Evolutionary conservation across 2,329 filamentous ascomycete species (phyloP).

Genomic region (Epichloe sibirici): DNA sequence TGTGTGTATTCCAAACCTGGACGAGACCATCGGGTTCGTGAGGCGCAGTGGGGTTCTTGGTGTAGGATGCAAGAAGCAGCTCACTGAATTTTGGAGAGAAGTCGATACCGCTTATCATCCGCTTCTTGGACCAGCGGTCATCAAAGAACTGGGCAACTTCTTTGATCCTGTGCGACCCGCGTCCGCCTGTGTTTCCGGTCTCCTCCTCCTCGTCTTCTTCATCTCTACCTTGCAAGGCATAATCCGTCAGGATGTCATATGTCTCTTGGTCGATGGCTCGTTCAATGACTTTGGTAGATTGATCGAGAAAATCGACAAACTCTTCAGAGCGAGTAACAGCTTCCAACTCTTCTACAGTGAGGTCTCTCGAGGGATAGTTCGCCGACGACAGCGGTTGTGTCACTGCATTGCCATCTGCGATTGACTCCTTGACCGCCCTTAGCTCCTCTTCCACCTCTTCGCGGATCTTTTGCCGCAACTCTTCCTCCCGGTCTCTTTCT

Average conservation of each 20-base stretch:
- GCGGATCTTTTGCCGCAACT: constrained; percentile 71
- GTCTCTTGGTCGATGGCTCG: constrained; percentile 80
- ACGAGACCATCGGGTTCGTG: constrained; percentile 89
- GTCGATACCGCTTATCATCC: constrained; percentile 90
- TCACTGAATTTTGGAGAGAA: constrained; percentile 95
- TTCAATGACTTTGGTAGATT: constrained; percentile 94
- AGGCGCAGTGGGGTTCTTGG: constrained; percentile 89
- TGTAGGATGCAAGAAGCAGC: constrained; percentile 86
- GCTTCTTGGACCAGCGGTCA: constrained; percentile 90
- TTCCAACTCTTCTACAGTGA: constrained; percentile 75
- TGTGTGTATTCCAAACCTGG: constrained; percentile 93
- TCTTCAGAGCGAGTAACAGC: constrained; percentile 88
- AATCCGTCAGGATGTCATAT: constrained; percentile 92
- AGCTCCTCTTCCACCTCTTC: constrained; percentile 90
- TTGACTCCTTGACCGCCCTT: constrained; percentile 53
- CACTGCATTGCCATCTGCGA: constrained; percentile 30
- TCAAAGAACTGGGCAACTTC: constrained; percentile 92
- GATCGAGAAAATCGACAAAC: constrained; percentile 88
- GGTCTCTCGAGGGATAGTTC: constrained; percentile 66
- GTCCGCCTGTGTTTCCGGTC: constrained; percentile 54
- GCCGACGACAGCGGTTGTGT: constrained; percentile 15
- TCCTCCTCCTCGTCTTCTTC: constrained; percentile 76
- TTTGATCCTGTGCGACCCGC: constrained; percentile 63
- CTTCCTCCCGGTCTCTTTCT: constrained; percentile 75
- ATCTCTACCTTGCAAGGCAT: constrained; percentile 67